Evolutionary conservation across 192 early-diverging fungal genomes (phyloP).

Genomic region (Podila horticola): DNA sequence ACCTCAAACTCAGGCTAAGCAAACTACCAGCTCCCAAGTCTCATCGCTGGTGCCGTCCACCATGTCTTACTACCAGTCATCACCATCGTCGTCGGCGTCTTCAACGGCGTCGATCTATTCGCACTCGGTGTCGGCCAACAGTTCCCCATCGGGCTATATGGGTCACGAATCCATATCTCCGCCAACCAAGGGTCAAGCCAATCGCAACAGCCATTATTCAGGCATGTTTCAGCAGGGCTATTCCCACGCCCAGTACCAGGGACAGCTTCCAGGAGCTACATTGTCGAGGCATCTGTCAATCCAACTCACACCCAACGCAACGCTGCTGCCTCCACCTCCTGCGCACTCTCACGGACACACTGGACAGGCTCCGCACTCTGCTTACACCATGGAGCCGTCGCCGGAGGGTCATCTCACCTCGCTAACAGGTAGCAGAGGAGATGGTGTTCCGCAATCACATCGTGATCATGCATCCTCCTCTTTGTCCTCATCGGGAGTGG

Average conservation of each 20-base stretch:
- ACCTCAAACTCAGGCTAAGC: neutral
- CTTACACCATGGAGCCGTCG: conserved; percentile 7
- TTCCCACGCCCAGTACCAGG: conserved; percentile 28
- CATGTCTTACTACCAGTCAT: conserved; percentile 1
- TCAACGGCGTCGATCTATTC: neutral
- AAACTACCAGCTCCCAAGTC: neutral
- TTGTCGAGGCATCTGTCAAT: conserved; percentile 45
- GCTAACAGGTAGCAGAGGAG: too few relatives aligned
- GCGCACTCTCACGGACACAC: neutral
- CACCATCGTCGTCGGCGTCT: neutral
- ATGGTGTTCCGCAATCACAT: neutral
- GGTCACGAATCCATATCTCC: conserved; percentile 9
- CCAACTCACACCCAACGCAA: conserved; percentile 35
- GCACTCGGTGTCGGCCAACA: neutral
- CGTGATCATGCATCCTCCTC: neutral
- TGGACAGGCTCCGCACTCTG: conserved; percentile 22
- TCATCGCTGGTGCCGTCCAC: neutral
- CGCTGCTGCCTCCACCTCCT: conserved; percentile 32
- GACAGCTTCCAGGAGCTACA: conserved; percentile 35
- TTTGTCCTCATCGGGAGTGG: neutral
- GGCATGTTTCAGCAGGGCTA: conserved; percentile 49
- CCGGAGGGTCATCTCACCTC: conserved; percentile 5
- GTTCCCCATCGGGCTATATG: neutral
- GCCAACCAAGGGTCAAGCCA: conserved; percentile 9
- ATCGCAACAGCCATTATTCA: conserved; percentile 11